A percentile compares a stretch with the other conserved stretches of the same genome.
These are phyloP conservation scores for Populus hybrid DNA, from an alignment of 441 rosid species.

Conservation along the genomic window DNA sequence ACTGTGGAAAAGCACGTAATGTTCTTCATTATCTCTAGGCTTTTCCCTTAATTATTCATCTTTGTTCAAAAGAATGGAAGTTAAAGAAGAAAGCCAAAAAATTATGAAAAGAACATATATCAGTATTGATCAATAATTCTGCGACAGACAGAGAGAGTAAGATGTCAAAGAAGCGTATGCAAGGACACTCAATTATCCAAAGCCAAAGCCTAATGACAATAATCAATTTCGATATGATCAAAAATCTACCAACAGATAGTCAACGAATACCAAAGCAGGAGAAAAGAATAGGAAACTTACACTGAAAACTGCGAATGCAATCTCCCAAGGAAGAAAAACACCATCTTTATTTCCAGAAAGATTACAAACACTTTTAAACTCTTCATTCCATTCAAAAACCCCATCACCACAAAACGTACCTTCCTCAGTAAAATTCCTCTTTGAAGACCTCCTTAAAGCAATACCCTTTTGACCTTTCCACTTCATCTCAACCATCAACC, in stretches of 20 bases:
- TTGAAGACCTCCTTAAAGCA: constrained; percentile 24
- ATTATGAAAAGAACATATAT: neutral
- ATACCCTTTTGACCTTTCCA: constrained; percentile 53
- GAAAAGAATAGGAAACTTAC: constrained; percentile 29
- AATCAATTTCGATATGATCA: neutral
- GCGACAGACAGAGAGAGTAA: neutral
- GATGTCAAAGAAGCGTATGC: neutral
- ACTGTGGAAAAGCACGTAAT: neutral
- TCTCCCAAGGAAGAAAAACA: constrained; percentile 48
- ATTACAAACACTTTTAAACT: constrained; percentile 42
- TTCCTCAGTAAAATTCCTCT: constrained; percentile 47
- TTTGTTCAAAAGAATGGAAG: neutral
- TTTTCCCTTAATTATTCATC: neutral
- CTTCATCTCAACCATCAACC: constrained; percentile 51
- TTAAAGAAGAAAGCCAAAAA: neutral
- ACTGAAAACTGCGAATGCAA: constrained; percentile 45
- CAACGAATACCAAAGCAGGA: neutral
- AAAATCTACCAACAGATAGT: constrained; percentile 2
- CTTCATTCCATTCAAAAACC: constrained; percentile 56
- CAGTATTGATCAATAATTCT: neutral
- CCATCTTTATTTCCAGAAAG: constrained; percentile 44
- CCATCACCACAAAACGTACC: constrained; percentile 45
- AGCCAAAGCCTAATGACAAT: neutral
- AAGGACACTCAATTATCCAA: neutral
- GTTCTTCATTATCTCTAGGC: neutral